Evolutionary conservation across 2,329 filamentous ascomycete genomes (phyloP).

Genomic region (Trichothecium sympodiale): DNA sequence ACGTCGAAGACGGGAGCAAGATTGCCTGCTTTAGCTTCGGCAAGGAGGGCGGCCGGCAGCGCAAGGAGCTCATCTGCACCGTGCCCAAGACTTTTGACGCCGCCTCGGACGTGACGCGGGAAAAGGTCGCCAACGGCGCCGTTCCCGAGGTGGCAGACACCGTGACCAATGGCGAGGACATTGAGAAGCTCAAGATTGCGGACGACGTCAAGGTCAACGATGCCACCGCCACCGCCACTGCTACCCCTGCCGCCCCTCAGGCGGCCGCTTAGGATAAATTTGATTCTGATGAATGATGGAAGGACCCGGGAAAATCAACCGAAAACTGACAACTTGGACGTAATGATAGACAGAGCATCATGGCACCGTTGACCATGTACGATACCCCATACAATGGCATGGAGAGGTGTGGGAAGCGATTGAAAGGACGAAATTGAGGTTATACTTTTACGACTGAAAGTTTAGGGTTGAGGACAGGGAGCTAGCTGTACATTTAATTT

Average conservation of each 20-base stretch:
- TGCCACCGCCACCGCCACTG: constrained; percentile 1
- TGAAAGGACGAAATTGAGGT: too few relatives aligned
- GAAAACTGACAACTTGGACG: too few relatives aligned
- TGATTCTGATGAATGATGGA: too few relatives aligned
- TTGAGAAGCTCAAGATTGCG: constrained; percentile 20
- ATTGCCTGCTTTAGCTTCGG: constrained; percentile 45
- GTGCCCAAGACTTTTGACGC: constrained; percentile 28
- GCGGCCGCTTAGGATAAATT: background rate
- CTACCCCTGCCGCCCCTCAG: background rate
- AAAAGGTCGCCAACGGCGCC: constrained; percentile 9
- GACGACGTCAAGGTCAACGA: constrained; percentile 11
- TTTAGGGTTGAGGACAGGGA: too few relatives aligned
- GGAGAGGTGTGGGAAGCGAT: too few relatives aligned
- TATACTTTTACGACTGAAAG: too few relatives aligned
- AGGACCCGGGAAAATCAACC: too few relatives aligned
- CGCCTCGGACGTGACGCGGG: too few relatives aligned
- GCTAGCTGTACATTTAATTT: too few relatives aligned
- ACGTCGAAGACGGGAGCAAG: constrained; percentile 29
- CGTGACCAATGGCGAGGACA: constrained; percentile 15
- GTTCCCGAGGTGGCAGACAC: constrained; percentile 14
- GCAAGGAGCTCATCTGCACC: constrained; percentile 38
- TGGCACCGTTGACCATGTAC: too few relatives aligned
- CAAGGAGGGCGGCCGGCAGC: constrained; percentile 29
- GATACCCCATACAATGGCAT: too few relatives aligned
- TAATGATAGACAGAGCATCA: too few relatives aligned